Base-by-base conservation (phyloP, 495 filamentous ascomycete species). In the Trichoderma virens region DNA sequence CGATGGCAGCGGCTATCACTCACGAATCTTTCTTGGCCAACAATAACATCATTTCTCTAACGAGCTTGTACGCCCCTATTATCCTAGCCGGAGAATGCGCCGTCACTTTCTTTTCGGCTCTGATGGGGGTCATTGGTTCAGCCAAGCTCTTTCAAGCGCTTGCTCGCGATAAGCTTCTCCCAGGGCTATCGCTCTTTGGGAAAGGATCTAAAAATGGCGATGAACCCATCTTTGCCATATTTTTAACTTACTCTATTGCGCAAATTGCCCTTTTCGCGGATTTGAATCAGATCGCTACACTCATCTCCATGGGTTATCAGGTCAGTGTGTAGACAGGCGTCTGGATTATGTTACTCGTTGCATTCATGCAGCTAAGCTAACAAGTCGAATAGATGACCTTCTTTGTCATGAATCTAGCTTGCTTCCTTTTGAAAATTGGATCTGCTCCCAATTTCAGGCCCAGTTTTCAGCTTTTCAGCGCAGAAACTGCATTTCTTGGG, bases 401-500 rank as follows among this genome's bases (percentile, higher is more conserved):
- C 71, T 80, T 88, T 30, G 86, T 89, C 59, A 94, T 86, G 69
- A 96, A 94, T 66, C 78, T 96, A 5, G 91, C 91, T 23, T 94
- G 90, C 70, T 95, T 95, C 69, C 77, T 95, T 1, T 76, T 96
- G 43, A 96, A 94, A 72, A 91, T 95, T 59, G 87, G 90, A n/a
- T 92, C 90, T n/a, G 91, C 91, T 2, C 91, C 91, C 8, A 96
- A 96, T 70, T 96, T 96, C 68, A 80, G 91, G 34, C 91, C 91
- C 1, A 91, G 88, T 0, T 96, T 96, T 71, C 88, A 89, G 66
- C 91, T 91, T 70, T 95, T 95, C 77, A 92, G 87, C 64, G 92
- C 89, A 90, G 81, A 89, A 70, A 94, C 90, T 30, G 91, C 91
- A 43, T 83, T 86, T 13, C 75, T 83, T 16, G 91, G 91, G 14